Evolutionary conservation across 306 rosid genomes (phyloP), one percentile per base, ranked within the genome.

Genomic region (Fagus sylvatica): DNA sequence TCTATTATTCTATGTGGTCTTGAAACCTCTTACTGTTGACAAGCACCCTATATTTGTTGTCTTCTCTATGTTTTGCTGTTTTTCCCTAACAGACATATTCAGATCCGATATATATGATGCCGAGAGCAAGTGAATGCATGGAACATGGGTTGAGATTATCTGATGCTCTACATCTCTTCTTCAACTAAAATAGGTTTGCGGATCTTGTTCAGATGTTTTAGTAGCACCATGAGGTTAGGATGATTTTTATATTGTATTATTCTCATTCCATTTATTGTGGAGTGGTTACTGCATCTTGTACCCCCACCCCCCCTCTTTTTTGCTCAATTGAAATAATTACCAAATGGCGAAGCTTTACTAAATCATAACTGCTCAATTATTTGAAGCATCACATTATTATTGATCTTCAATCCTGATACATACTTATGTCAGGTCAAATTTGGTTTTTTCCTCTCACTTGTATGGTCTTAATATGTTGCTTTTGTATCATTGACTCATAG

Each of bases 21-120:
- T 37, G 13, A 32, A 56, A 46, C 15, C 39, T 2, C 55, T 11
- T 5, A 17, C 48, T 7, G 1, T 41, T 17, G 75, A 33, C 36
- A n/a, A n/a, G 34, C 7, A 53, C 22, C 69, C 30, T 40, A 42
- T 59, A 5, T 33, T 19, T 71, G 1, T 48, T 51, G 59, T 73
- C 43, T 74, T 55, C 71, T 36, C 1, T 2, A 19, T 66, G 30
- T 69, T 39, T 16, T 74, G 1, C 30, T 74, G 87, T 75, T 82
- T 78, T 75, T 85, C 89, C 91, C 69, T 91, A 74, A 91, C 32
- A 53, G 76, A 72, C 32, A 40, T 76, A 32, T 40, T 33, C 89
- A 91, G 98, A 76, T 75, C 93, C 8, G 98, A 93, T 81, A 68
- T 89, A 19, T 89, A 91, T 79, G 91, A 93, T 71, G 28, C 54